Percentiles rank a stretch among this genome's conserved stretches.
These are phyloP conservation scores for Patellifolia procumbens DNA, from an alignment of 179 eudicot genomes.

Conservation along the genomic window DNA sequence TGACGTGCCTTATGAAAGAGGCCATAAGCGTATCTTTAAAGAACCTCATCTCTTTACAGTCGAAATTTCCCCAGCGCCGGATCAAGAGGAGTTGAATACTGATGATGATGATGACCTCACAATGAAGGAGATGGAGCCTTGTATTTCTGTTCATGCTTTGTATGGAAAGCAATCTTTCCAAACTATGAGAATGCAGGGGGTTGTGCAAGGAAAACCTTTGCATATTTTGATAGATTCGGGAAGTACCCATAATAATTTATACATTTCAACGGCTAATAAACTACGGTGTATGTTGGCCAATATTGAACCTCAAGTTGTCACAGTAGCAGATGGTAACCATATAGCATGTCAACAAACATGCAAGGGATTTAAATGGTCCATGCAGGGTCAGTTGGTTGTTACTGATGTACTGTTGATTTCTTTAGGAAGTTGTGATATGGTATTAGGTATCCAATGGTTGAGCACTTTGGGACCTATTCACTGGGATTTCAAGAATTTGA, in stretches of 20 bases:
- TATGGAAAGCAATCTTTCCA: background rate
- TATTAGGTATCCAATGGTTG: constrained; percentile 5
- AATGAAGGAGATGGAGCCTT: too few relatives aligned
- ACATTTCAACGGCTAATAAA: background rate
- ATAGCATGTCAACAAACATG: background rate
- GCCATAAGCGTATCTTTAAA: too few relatives aligned
- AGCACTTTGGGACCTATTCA: background rate
- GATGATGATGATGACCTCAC: too few relatives aligned
- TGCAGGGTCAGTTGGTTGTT: background rate
- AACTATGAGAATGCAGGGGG: background rate
- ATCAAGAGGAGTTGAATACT: too few relatives aligned
- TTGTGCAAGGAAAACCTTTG: background rate
- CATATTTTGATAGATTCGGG: background rate
- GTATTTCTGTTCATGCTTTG: background rate
- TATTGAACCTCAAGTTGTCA: background rate
- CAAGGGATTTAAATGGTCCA: background rate
- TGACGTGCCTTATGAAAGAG: too few relatives aligned
- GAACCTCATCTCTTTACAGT: too few relatives aligned
- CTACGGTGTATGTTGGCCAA: background rate
- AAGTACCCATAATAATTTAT: background rate
- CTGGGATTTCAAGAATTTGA: background rate
- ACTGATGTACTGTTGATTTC: background rate
- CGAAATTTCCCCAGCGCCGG: too few relatives aligned
- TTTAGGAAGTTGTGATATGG: background rate
- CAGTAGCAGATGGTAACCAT: background rate